phyloP scores from a whole-genome alignment of 306 rosid species.

The Prunus dulcis region DNA sequence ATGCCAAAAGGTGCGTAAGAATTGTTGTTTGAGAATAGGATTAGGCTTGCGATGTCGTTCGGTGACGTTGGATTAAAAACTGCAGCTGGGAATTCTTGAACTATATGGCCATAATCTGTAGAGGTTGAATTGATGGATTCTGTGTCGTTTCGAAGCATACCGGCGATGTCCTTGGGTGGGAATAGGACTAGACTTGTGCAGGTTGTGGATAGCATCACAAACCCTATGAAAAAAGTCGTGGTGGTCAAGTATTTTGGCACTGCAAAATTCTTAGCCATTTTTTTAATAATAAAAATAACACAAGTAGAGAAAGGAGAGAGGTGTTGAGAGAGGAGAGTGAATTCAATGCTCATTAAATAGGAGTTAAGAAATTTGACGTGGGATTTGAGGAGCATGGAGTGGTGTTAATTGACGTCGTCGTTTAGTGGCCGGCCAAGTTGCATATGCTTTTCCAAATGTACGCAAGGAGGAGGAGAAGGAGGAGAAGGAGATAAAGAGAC shows the following conservation, averaged over 20 bases:
- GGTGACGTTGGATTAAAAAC: slow-evolving; percentile 46
- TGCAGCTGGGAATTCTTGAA: slow-evolving; percentile 35
- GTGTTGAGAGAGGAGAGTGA: background rate
- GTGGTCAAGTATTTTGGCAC: background rate
- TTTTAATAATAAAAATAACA: background rate
- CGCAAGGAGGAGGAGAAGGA: background rate
- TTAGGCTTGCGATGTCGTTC: slow-evolving; percentile 37
- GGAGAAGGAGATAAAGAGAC: no score
- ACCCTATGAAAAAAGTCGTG: background rate
- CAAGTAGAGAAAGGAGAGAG: background rate
- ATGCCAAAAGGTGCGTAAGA: slow-evolving; percentile 4
- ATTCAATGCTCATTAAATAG: background rate
- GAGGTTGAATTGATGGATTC: slow-evolving; percentile 42
- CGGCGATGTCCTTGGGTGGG: slow-evolving; percentile 31
- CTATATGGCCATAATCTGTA: slow-evolving; percentile 60
- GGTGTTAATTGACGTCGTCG: slow-evolving; percentile 5
- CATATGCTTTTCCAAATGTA: slow-evolving; percentile 16
- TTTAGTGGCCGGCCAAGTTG: slow-evolving; percentile 21
- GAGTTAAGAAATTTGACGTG: background rate
- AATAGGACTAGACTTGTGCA: background rate
- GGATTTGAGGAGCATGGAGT: background rate
- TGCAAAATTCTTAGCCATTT: background rate
- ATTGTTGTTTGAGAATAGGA: slow-evolving; percentile 37
- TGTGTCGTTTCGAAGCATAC: slow-evolving; percentile 42
- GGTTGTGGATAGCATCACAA: background rate